A percentile compares a stretch with the other conserved stretches of the same genome.
These are phyloP conservation scores for Noccaea caerulescens DNA, from an alignment of 345 rosid genomes.

Conservation along the genomic window DNA sequence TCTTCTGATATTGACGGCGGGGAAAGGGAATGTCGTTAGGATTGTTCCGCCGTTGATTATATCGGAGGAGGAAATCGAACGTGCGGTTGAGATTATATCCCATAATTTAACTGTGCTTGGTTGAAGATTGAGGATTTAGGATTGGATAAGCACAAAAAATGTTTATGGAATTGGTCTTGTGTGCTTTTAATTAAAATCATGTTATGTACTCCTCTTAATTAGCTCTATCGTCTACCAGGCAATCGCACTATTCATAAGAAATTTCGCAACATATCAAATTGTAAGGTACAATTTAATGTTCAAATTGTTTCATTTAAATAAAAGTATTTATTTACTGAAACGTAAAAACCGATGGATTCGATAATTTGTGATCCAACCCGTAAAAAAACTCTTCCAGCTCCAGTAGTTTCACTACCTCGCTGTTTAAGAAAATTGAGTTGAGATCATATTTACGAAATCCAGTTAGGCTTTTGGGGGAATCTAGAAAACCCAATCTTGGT, in stretches of 20 bases:
- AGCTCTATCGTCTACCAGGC: background rate
- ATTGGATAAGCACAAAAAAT: background rate
- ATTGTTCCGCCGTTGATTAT: slow-evolving; percentile 88
- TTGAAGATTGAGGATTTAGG: background rate
- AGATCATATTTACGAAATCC: no score
- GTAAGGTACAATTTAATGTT: no score
- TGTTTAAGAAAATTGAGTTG: no score
- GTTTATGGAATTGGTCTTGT: background rate
- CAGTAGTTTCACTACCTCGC: no score
- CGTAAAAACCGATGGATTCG: no score
- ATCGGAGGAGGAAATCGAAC: slow-evolving; percentile 66
- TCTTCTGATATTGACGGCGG: slow-evolving; percentile 75
- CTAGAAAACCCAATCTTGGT: no score
- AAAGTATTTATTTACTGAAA: no score
- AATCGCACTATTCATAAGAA: background rate
- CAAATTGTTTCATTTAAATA: no score
- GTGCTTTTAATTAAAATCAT: background rate
- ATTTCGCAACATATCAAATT: background rate
- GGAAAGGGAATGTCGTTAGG: slow-evolving; percentile 86
- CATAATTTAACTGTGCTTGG: slow-evolving; percentile 45
- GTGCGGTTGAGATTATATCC: slow-evolving; percentile 63
- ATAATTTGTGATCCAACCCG: no score
- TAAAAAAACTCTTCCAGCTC: no score
- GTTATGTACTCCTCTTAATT: background rate
- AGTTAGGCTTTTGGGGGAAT: no score